Conservation (phyloP, 164 flowering plant genomes). For the Aristolochia californica region DNA sequence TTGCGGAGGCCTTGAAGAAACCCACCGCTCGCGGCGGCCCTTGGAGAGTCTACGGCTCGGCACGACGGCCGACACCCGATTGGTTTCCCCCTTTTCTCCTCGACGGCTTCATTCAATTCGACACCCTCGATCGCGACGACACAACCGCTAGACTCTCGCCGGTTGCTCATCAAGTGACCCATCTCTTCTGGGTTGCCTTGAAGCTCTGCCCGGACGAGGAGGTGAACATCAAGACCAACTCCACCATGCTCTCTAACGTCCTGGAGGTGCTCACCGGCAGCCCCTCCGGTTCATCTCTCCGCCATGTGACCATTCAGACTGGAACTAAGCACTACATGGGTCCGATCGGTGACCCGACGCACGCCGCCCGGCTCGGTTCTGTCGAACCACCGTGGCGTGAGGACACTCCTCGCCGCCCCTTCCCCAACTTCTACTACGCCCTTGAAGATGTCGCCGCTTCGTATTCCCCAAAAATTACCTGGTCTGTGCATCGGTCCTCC, state of each 20-base stretch:
- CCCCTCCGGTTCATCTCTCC: no score
- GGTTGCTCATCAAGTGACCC: constrained; percentile 24
- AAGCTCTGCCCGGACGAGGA: not conserved
- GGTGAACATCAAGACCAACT: not conserved
- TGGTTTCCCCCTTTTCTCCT: constrained; percentile 27
- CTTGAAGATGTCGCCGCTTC: constrained; percentile 20
- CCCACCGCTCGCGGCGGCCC: constrained; percentile 21
- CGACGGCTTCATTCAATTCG: constrained; percentile 17
- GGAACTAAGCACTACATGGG: constrained; percentile 40
- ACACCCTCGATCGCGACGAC: constrained; percentile 14
- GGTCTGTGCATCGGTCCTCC: constrained; percentile 29
- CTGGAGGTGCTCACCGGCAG: no score
- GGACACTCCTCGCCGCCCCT: constrained; percentile 16
- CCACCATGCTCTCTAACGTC: not conserved
- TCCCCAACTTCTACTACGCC: constrained; percentile 24
- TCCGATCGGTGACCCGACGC: constrained; percentile 14
- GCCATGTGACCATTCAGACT: constrained; percentile 28
- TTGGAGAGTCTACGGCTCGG: constrained; percentile 31
- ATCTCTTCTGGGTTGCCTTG: constrained; percentile 6
- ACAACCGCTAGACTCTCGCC: constrained; percentile 14
- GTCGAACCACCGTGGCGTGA: constrained; percentile 19
- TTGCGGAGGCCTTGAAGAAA: constrained; percentile 26
- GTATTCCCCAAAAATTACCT: constrained; percentile 9
- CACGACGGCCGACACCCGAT: constrained; percentile 21
- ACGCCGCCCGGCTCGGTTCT: not conserved